These are phyloP conservation scores for Saccharomyces hybrid DNA, from an alignment of 1,139 yeast species.

Conservation along the genomic window DNA sequence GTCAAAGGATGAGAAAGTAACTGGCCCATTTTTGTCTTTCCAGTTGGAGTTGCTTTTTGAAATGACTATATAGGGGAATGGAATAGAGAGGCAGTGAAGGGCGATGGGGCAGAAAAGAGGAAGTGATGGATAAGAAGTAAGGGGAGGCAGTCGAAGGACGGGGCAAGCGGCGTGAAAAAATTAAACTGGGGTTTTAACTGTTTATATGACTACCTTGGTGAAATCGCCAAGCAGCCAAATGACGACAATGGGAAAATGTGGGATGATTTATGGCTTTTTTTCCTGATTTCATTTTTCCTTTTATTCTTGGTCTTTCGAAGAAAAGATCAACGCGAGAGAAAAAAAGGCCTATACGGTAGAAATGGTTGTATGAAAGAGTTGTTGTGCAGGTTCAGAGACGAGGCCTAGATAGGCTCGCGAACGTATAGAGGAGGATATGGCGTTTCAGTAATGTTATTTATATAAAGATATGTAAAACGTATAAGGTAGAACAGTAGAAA, in stretches of 20 bases:
- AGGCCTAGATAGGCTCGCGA: not conserved
- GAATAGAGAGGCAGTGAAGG: not conserved
- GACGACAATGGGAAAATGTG: not conserved
- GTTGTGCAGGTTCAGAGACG: not conserved
- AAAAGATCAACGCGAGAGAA: not conserved
- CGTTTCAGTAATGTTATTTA: not conserved
- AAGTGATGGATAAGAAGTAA: not conserved
- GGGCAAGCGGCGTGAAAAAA: not conserved
- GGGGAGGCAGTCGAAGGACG: not conserved
- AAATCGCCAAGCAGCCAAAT: not conserved
- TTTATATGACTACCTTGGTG: not conserved
- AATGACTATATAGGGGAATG: not conserved
- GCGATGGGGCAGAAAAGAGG: not conserved
- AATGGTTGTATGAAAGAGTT: not conserved
- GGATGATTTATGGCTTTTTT: not conserved
- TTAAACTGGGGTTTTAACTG: not conserved
- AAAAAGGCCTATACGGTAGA: not conserved
- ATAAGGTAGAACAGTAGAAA: not conserved
- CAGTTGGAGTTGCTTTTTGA: not conserved
- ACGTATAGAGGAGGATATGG: not conserved
- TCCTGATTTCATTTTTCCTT: not conserved
- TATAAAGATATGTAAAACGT: not conserved
- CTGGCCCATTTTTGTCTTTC: slow-evolving; percentile 51
- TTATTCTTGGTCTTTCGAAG: not conserved
- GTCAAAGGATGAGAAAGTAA: slow-evolving; percentile 67